These are phyloP conservation scores for Ustilago cynodontis DNA, from an alignment of 1,284 basidiomycete genomes.

Conservation along the genomic window DNA sequence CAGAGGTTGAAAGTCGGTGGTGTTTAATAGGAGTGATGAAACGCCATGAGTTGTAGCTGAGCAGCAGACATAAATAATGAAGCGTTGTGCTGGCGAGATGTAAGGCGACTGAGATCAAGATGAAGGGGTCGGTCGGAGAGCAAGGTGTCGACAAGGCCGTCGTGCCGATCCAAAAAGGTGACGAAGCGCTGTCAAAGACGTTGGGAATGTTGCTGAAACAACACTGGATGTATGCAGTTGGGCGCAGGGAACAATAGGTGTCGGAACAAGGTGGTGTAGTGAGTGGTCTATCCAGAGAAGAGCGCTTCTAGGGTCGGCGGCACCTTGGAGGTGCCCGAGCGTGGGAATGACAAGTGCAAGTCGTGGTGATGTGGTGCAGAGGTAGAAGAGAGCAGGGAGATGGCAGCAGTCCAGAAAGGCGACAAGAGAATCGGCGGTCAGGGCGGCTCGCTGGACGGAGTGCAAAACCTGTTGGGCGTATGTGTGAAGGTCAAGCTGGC, in stretches of 20 bases:
- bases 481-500: neutral
- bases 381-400: neutral
- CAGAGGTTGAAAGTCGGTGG: neutral
- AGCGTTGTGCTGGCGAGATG: neutral
- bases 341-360: neutral
- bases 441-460: conserved; percentile 1
- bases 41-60: conserved; percentile 9
- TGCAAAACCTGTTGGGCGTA: neutral
- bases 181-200: neutral
- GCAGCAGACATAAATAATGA: neutral
- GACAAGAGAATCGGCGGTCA: neutral
- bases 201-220: neutral
- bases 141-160: neutral
- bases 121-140: neutral
- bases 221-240: neutral
- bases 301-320: conserved; percentile 1
- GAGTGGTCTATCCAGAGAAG: neutral
- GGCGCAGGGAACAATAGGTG: neutral
- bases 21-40: neutral
- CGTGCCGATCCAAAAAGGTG: neutral
- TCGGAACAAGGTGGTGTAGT: neutral
- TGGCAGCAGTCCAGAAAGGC: neutral
- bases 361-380: neutral
- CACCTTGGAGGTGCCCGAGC: neutral
- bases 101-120: neutral